Percentiles rank a stretch among this genome's conserved stretches.
phyloP scores from a whole-genome alignment of 371 early-diverging fungal genomes.

The Rhizomucor pusillus region DNA sequence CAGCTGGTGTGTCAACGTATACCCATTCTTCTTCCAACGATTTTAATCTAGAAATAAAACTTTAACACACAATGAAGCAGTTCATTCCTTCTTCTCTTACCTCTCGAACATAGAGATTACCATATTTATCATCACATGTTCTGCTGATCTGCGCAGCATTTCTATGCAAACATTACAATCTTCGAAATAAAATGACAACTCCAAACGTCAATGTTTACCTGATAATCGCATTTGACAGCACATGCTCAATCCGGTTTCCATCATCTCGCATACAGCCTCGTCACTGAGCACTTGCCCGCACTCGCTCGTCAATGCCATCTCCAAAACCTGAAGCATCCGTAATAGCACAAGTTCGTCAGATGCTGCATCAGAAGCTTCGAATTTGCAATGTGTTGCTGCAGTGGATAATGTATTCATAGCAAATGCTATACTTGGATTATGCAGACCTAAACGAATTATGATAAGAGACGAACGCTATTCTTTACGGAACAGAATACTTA shows the following conservation, averaged over 20 bases:
- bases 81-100: conserved; percentile 20
- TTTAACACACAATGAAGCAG: background rate
- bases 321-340: conserved; percentile 82
- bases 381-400: conserved; percentile 92
- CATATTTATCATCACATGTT: conserved; percentile 76
- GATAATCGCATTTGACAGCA: conserved; percentile 90
- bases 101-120: conserved; percentile 72
- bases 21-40: conserved; percentile 45
- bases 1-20: conserved; percentile 30
- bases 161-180: conserved; percentile 40
- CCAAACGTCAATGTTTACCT: conserved; percentile 52
- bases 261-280: conserved; percentile 92
- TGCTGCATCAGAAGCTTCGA: conserved; percentile 90
- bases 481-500: conserved; percentile 25
- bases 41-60: conserved; percentile 24
- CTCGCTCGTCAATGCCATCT: conserved; percentile 65
- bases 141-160: conserved; percentile 76
- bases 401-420: conserved; percentile 74
- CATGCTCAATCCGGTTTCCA: conserved; percentile 95
- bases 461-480: background rate
- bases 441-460: conserved; percentile 47
- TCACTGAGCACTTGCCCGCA: conserved; percentile 77
- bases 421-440: conserved; percentile 61
- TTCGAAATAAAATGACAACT: background rate
- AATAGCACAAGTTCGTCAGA: conserved; percentile 92